Percentiles rank a stretch among this genome's conserved stretches.
phyloP scores from a whole-genome alignment of 164 flowering plant species.

The Annona squamosa region DNA sequence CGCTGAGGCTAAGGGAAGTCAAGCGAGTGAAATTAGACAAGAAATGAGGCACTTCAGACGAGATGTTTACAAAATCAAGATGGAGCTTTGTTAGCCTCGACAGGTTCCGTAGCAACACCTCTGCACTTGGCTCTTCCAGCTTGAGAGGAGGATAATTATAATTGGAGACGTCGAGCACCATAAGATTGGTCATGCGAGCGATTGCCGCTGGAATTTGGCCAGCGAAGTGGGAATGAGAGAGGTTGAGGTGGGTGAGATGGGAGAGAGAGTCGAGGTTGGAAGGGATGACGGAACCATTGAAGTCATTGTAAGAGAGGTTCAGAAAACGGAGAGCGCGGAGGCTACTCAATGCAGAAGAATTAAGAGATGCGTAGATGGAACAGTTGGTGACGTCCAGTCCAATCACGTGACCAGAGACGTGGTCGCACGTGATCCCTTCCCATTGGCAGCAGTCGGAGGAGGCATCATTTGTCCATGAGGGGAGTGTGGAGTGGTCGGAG shows the following conservation, averaged over 20 bases:
- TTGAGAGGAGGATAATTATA: background rate
- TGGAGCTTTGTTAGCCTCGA: constrained; percentile 21
- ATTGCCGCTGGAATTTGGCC: constrained; percentile 38
- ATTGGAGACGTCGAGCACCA: constrained; percentile 13
- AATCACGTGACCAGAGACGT: constrained; percentile 21
- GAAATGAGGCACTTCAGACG: constrained; percentile 27
- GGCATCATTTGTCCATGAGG: constrained; percentile 25
- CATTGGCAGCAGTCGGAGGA: constrained; percentile 28
- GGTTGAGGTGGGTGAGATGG: constrained; percentile 32
- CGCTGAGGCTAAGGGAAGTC: constrained; percentile 22
- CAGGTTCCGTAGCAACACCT: constrained; percentile 13
- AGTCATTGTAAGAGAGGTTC: constrained; percentile 31
- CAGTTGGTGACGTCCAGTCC: constrained; percentile 26
- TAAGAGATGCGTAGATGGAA: constrained; percentile 12
- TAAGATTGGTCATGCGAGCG: constrained; percentile 21
- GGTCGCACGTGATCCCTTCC: constrained; percentile 33
- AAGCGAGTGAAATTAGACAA: constrained; percentile 22
- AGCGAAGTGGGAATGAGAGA: constrained; percentile 37
- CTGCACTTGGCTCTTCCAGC: background rate
- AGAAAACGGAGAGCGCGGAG: constrained; percentile 22
- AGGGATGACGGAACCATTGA: constrained; percentile 27
- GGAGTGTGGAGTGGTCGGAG: constrained; percentile 18
- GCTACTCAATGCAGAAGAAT: background rate
- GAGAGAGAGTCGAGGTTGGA: constrained; percentile 22
- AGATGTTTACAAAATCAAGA: constrained; percentile 34